Evolutionary conservation across 202 grass and related monocot species (phyloP), one percentile per base, ranked within the genome.

Genomic region (Musa balbisiana): DNA sequence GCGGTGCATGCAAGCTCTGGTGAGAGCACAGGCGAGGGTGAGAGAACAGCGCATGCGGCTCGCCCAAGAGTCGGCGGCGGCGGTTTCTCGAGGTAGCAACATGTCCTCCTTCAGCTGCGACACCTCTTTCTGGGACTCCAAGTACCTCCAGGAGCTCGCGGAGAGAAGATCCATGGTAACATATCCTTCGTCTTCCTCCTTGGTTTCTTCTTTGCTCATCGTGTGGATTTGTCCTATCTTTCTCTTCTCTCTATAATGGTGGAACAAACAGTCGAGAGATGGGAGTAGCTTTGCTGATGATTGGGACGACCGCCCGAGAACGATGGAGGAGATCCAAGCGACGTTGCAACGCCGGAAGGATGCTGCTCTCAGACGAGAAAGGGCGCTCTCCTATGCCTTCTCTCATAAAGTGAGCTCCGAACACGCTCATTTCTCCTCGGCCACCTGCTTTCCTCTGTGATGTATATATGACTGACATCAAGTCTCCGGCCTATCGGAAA

Each of bases 1-100:
- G 9, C 85, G 93, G 14, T 91, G 93, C 82, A 97, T 97, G 90
- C 93, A 97, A 79, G 93, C 93, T 17, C 88, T 97, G 54, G 88
- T 93, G 11, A 77, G 90, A 52, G 90, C 93, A 10, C 93, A 97
- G 84, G 90, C 88, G 15, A 88, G 88, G 0, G 88, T 97, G 3
- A 67, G 93, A 1, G 93, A 97, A 84, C 93, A 93, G 80, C 84
- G 93, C 23, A 79, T 91, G 72, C 86, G 93, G 9, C 86, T 93
- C 59, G 87, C 88, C 1, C 90, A 93, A 59, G 88, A 93, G 9
- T 64, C 87, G 53, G 0, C 84, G 11, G 78, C 79, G 6, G 80
- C n/a, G 14, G 82, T 10, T 64, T 82, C 78, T 26, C 21, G 21
- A 3, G 29, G 51, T 3, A 92, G 89, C 74, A 92, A 77, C 84